Evolutionary conservation across 1,284 basidiomycete genomes (phyloP).

Genomic region (Tetrapyrgos nigripes): DNA sequence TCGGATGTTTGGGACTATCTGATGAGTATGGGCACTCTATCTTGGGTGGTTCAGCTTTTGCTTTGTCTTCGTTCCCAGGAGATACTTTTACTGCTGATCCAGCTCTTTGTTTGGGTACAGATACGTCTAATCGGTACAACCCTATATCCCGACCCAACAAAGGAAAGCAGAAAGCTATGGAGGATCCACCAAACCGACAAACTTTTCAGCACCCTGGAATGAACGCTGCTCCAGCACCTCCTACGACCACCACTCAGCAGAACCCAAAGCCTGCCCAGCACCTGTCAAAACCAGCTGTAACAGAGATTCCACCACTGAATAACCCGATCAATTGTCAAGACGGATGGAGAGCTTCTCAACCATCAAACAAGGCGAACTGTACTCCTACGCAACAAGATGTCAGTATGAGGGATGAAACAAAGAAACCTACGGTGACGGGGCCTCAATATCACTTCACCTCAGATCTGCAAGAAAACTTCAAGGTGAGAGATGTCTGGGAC

Average conservation of each 20-base stretch:
- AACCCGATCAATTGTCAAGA: conserved; percentile 20
- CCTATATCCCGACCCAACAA: neutral
- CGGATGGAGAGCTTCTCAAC: conserved; percentile 16
- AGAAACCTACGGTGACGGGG: neutral
- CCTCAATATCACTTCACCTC: conserved; percentile 17
- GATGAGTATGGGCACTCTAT: neutral
- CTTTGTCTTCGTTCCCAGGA: neutral
- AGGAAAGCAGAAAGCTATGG: neutral
- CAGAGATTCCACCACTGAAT: conserved; percentile 7
- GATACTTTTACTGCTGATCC: neutral
- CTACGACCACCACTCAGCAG: neutral
- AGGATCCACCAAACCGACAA: neutral
- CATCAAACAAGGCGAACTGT: neutral
- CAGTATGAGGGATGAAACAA: conserved; percentile 14
- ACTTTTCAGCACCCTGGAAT: neutral
- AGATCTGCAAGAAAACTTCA: conserved; percentile 11
- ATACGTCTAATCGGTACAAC: conserved; percentile 1
- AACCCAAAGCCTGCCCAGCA: too few species aligned
- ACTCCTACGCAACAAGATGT: conserved; percentile 6
- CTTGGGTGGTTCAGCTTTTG: neutral
- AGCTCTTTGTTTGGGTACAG: conserved; percentile 3
- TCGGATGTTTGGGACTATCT: too few species aligned
- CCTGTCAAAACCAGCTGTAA: neutral
- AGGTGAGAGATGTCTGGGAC: conserved; percentile 5
- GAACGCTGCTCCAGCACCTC: neutral